A percentile compares a stretch with the other conserved stretches of the same genome.
Conservation (phyloP, 805 yeast genomes). For the Sugiyamaella chiloensis region DNA sequence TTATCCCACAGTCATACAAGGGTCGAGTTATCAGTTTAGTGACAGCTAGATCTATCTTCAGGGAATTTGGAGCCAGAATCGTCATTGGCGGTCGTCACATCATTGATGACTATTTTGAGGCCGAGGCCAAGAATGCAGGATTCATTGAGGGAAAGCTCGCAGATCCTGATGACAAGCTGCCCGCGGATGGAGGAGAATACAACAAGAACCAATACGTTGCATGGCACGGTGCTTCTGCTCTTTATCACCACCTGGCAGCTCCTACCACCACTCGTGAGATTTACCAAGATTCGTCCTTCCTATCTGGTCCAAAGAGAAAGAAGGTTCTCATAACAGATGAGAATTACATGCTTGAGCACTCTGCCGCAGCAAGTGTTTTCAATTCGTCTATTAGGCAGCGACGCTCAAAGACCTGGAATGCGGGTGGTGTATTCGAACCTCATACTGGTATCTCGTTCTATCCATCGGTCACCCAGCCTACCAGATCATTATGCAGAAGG, state of each 20-base stretch:
- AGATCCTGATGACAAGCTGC: conserved; percentile 55
- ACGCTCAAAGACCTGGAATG: conserved; percentile 44
- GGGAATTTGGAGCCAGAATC: conserved; percentile 88
- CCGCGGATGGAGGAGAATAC: conserved; percentile 42
- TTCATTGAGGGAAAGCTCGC: conserved; percentile 69
- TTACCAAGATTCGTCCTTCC: conserved; percentile 17
- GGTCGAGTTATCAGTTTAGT: conserved; percentile 87
- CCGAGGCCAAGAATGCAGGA: conserved; percentile 49
- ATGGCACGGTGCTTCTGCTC: conserved; percentile 48
- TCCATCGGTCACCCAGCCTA: conserved; percentile 76
- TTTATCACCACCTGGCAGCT: conserved; percentile 35
- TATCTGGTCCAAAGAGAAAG: conserved; percentile 24
- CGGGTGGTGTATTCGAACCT: conserved; percentile 67
- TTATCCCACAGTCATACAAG: conserved; percentile 86
- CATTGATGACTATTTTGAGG: conserved; percentile 86
- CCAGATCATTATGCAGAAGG: conserved; percentile 33
- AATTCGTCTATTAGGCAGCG: conserved; percentile 61
- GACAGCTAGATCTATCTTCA: conserved; percentile 82
- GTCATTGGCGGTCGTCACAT: conserved; percentile 76
- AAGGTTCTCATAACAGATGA: conserved; percentile 50
- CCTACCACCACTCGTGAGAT: conserved; percentile 32
- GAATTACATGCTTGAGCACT: conserved; percentile 83
- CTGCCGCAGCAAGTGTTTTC: conserved; percentile 68
- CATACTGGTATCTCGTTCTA: conserved; percentile 80
- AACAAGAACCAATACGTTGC: conserved; percentile 52